Evolutionary conservation across 257 asterid species (phyloP).

Genomic region (Thymus mandschuricus): DNA sequence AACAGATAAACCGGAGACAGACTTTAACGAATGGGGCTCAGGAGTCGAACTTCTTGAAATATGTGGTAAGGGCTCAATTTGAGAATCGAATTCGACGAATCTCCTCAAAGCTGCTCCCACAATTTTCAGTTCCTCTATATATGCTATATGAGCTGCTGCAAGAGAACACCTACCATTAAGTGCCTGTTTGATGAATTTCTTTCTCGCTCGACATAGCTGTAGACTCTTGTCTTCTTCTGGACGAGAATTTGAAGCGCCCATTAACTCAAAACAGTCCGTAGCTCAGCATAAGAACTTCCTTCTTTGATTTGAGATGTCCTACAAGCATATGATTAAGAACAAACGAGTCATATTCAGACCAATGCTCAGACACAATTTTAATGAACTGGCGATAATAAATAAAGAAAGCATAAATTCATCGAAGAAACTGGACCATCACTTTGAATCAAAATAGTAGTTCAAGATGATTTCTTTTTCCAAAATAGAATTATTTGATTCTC

Average conservation of each 20-base stretch:
- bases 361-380: neutral
- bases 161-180: slow-evolving; percentile 89
- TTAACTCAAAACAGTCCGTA: slow-evolving; percentile 33
- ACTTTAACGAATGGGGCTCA: slow-evolving; percentile 53
- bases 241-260: slow-evolving; percentile 91
- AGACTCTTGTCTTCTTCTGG: slow-evolving; percentile 88
- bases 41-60: slow-evolving; percentile 51
- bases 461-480: slow-evolving; percentile 4
- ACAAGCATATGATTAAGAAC: slow-evolving; percentile 4
- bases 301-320: slow-evolving; percentile 27
- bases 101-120: slow-evolving; percentile 70
- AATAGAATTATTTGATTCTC: neutral
- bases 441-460: slow-evolving; percentile 6
- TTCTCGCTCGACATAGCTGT: slow-evolving; percentile 90
- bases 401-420: slow-evolving; percentile 8
- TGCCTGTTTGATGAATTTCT: slow-evolving; percentile 91
- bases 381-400: neutral
- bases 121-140: slow-evolving; percentile 64
- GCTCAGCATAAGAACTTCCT: slow-evolving; percentile 33
- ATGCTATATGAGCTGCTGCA: slow-evolving; percentile 82
- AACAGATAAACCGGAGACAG: slow-evolving; percentile 59
- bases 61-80: slow-evolving; percentile 49
- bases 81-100: slow-evolving; percentile 75
- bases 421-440: slow-evolving; percentile 16
- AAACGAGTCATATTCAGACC: neutral